Evolutionary conservation across 2,329 filamentous ascomycete species (phyloP).

Genomic region (Elsinoe batatas): DNA sequence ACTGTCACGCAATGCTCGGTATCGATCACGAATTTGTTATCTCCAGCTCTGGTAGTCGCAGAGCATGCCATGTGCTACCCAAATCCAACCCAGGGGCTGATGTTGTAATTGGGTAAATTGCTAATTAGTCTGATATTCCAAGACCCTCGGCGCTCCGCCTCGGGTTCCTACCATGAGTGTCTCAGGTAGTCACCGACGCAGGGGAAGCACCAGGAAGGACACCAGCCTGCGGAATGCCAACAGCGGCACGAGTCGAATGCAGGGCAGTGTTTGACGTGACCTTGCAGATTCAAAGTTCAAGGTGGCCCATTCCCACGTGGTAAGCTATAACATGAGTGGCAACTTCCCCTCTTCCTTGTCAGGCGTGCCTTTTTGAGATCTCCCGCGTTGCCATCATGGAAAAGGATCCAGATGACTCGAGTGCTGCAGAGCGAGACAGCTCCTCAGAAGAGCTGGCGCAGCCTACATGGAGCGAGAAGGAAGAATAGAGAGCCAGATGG

Average conservation of each 20-base stretch:
- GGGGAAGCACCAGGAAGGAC: not conserved
- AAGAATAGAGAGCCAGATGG: not conserved
- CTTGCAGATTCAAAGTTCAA: not conserved
- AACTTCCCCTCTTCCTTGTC: not conserved
- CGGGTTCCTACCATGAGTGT: not conserved
- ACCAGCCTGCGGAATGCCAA: not conserved
- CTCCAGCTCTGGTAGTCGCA: not conserved
- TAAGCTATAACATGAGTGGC: not conserved
- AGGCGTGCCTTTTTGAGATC: not conserved
- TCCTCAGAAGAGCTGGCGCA: not conserved
- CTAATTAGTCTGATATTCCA: not conserved
- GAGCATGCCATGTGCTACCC: too few relatives aligned
- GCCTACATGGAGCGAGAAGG: not conserved
- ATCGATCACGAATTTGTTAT: not conserved
- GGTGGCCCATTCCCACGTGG: not conserved
- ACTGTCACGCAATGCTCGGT: not conserved
- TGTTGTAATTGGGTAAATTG: too few relatives aligned
- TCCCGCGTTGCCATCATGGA: not conserved
- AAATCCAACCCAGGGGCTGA: too few relatives aligned
- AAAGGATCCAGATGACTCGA: not conserved
- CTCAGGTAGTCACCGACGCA: not conserved
- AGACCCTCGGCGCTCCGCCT: not conserved
- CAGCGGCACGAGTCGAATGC: not conserved
- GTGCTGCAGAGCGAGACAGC: not conserved
- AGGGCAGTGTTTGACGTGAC: not conserved